phyloP scores from a whole-genome alignment of 1,139 yeast genomes.

The Geotrichum phurueaensis region DNA sequence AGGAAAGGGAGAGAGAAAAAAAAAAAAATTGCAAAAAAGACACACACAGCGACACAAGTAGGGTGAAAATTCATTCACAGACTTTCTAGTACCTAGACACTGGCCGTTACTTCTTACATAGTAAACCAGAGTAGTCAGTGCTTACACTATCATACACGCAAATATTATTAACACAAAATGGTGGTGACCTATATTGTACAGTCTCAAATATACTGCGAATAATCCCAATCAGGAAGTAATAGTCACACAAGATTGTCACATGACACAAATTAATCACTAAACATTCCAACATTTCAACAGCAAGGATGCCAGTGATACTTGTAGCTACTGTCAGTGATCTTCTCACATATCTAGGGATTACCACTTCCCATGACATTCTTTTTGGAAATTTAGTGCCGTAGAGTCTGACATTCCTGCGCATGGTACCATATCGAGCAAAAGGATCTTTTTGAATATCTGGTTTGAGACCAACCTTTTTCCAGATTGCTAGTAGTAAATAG shows the following conservation, averaged over 20 bases:
- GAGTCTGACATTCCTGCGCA: too few relatives aligned
- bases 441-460: too few relatives aligned
- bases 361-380: too few relatives aligned
- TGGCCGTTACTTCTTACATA: neutral
- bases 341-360: too few relatives aligned
- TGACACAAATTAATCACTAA: neutral
- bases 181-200: neutral
- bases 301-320: neutral
- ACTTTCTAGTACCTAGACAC: neutral
- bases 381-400: too few relatives aligned
- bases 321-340: too few relatives aligned
- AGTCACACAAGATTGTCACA: slow-evolving; percentile 1
- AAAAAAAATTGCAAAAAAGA: slow-evolving; percentile 1
- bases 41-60: neutral
- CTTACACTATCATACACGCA: neutral
- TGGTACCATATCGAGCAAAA: too few relatives aligned
- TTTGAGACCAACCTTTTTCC: too few relatives aligned
- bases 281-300: neutral
- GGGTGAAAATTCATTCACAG: neutral
- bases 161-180: neutral
- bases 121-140: neutral
- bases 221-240: neutral
- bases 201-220: neutral
- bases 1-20: neutral
- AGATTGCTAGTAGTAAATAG: too few relatives aligned